Base-by-base conservation (phyloP, 2,329 filamentous ascomycete species). In the Fusarium abutilonis region DNA sequence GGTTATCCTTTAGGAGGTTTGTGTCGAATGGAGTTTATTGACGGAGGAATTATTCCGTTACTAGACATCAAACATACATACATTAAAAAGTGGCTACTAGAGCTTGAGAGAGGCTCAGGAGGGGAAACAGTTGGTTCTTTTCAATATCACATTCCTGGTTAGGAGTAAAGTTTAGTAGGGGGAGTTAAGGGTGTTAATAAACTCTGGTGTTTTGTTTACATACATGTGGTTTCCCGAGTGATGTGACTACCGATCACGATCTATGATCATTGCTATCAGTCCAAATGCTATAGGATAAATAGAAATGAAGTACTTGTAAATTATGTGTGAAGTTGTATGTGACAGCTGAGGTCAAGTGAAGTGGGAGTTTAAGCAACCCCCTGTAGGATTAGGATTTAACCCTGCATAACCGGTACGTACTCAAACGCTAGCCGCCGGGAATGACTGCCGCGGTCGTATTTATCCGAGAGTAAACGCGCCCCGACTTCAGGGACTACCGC, bases 401-500 rank as follows among this genome's bases (percentile, higher is more conserved):
- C 58, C 53, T 61, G 44, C 43, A 58, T 54, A 11, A 15, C 29
- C 0, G 43, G 35, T 63, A 68, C 66, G 56, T 68, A 64, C 52
- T 31, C 36, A 23, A 14, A 19, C 49, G 39, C 57, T 56, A 63
- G 49, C 45, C 58, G 58, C 64, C 52, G 36, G 46, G 55, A 47
- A 48, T 47, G 57, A 54, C 50, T 65, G 62, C 52, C 62, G 63
- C 69, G 62, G 60, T 70, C 59, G 69, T 61, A 67, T 71, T 71
- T 71, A 70, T 69, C 67, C 66, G 68, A 66, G 47, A 56, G 54
- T 51, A 66, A 60, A 64, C 69, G 69, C 69, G 67, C 66, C 44
- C 51, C 35, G 31, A 60, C 46, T 49, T 38, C 29, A 65, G 54
- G 55, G 36, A 59, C 44, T 41, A 32, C 41, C 28, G 52, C 52